Conservation (phyloP, 352 stramenopile species). For the Elongisporangium undulatum region DNA sequence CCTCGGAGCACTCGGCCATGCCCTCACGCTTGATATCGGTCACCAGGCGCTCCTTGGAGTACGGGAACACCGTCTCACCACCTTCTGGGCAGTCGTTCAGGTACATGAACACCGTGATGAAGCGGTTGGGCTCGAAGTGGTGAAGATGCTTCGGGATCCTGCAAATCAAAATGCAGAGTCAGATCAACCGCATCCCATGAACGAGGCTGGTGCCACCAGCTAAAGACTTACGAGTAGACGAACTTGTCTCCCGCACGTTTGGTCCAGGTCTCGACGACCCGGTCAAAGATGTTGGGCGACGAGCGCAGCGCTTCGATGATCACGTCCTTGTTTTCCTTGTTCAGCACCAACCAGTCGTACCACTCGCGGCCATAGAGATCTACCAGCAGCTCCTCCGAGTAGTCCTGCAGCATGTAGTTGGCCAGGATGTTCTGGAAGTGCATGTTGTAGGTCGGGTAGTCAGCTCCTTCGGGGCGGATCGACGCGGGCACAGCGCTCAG, state of each 20-base stretch:
- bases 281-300: conserved; percentile 32
- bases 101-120: conserved; percentile 94
- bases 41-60: conserved; percentile 52
- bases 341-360: conserved; percentile 44
- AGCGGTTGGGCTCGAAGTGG: conserved; percentile 88
- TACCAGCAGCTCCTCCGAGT: conserved; percentile 30
- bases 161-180: conserved; percentile 3
- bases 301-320: conserved; percentile 38
- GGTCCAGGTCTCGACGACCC: conserved; percentile 41
- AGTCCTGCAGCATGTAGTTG: conserved; percentile 43
- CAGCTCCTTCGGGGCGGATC: conserved; percentile 28
- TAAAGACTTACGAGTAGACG: conserved; percentile 26
- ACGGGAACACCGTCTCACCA: conserved; percentile 93
- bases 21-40: conserved; percentile 56
- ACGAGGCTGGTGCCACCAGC: no score
- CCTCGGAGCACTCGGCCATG: conserved; percentile 62
- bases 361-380: conserved; percentile 30
- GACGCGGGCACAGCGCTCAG: conserved; percentile 20
- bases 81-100: conserved; percentile 91
- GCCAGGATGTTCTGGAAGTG: conserved; percentile 54
- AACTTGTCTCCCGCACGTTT: conserved; percentile 41
- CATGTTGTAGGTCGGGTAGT: conserved; percentile 57
- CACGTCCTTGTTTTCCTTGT: conserved; percentile 43
- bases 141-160: conserved; percentile 37
- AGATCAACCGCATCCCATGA: neutral